Base-by-base conservation (phyloP, 2,329 filamentous ascomycete species). In the Alternaria sp. region DNA sequence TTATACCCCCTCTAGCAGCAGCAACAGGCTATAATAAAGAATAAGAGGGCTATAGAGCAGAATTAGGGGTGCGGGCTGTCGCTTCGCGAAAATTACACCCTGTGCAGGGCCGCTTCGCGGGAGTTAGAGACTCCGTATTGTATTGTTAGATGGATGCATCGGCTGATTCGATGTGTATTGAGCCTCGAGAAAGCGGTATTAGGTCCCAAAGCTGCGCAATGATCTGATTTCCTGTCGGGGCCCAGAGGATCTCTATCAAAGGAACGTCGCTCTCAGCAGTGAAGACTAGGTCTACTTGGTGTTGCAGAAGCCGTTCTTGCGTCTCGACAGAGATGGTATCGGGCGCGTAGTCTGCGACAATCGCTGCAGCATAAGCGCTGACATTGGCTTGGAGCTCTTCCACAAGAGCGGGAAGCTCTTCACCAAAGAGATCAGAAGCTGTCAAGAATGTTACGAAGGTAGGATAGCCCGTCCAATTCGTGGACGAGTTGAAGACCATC, bases 211-310 rank as follows among this genome's bases (percentile, higher is more conserved):
- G 74, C 30, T 82, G 80, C n/a, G 74, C 72, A 15, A 82, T 71
- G 4, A 78, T 68, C 2, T 72, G 69, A 2, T 69, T 75, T 3
- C 68, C 67, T 3, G 66, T 61, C 1, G 79, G 77, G 0, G 76
- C 73, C 68, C 82, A 81, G 49, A 87, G 71, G 1, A 84, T 76
- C 69, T 87, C 86, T 1, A 79, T 82, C 3, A 86, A 73, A 0
- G 85, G 83, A 1, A 85, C 78, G 12, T 66, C 66, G 59, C 80
- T 74, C 17, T 77, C 72, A 6, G 52, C 9, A 11, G 52, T 26
- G 71, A 86, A 86, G 15, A 87, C 79, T 10, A 87, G 74, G 54
- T 84, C 79, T 62, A 86, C 78, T 71, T 87, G 84, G 4, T 83
- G 73, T 8, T 73, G 72, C 19, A 86, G 77, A 2, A 85, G 71